Base-by-base conservation (phyloP, 2,329 filamentous ascomycete genomes). In the Aspergillus sp. region DNA sequence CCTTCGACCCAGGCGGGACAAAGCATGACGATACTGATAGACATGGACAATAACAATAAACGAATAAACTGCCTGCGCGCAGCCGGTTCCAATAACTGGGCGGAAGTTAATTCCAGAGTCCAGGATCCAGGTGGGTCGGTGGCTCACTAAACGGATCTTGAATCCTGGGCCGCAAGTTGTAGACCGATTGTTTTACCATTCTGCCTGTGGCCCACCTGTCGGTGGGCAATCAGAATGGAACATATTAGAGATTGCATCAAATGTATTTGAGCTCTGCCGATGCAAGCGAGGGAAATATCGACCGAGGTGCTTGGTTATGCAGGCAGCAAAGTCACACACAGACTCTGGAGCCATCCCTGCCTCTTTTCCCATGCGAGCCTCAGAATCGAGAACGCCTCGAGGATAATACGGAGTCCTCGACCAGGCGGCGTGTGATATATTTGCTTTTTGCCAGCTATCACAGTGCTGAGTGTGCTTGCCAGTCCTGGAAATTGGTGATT, bases 271-370 rank as follows among this genome's bases (percentile, higher is more conserved):
- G 46, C 14, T 41, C n/a, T 37, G 50, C 52, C 52, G 52, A 54
- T 54, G 44, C 52, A 54, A 54, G 52, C 52, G 52, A 54, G 44
- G 17, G 19, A 54, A 54, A 47, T 48, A 31, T 45, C 33, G n/a
- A 47, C 44, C 35, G 52, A 40, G 6, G 23, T 19, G 15, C 35
- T 37, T n/a, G 35, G 15, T 37, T 37, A 37, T 37, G 35, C 35
- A 37, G 9, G 27, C 27, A 9, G 27, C 27, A 31, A 31, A 11
- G 21, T 6, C 23, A 25, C 5, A 7, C 27, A 15, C 14, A n/a
- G 23, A 27, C 23, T 15, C 27, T 31, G 9, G 9, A 31, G 14
- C 44, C 44, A 46, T 46, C 44, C 44, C 44, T 46, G 44, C n/a
- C 44, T 35, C 45, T 15, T 19, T 25, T 25, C n/a, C 41, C 45